Evolutionary conservation across 768 basidiomycete genomes (phyloP), one percentile per base, ranked within the genome.

Genomic region (Psilocybe azurescens): DNA sequence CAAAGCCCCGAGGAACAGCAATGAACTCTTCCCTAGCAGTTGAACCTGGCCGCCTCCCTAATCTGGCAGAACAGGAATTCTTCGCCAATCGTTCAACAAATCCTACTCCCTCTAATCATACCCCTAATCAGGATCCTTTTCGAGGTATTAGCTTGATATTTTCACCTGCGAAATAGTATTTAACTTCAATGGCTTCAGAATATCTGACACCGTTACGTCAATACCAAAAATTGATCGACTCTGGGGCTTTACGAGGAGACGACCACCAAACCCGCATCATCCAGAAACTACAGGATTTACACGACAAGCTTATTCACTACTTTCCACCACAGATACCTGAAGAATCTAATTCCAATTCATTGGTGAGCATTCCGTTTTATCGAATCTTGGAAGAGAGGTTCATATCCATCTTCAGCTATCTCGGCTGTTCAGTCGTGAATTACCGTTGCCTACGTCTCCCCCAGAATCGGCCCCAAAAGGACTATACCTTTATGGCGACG

Each of bases 401-500:
- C 61, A 66, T 57, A 51, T 56, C 67, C 50, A 60, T 67, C 58
- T 66, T 33, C 61, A 86, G 85, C 65, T 86, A 24, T 79, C 83
- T 62, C 82, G 83, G 57, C 65, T 85, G 41, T 82, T 85, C 63
- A 71, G 73, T 50, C 75, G 78, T 30, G 78, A 80, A 51, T 63
- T 73, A 29, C 69, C 74, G 14, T 58, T 73, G 28, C 79, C 81
- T 2, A 70, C 73, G 13, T 68, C 73, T 32, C 80, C 84, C 7
- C 86, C 86, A 0, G 78, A 80, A 30, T 74, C 81, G 52, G 84
- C 85, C 1, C 95, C 94, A 3, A 91, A 91, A 69, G 94, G 97
- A 9, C 82, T 99, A 32, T 99, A 99, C 77, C 89, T 99, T 18
- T 95, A 93, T 72, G 97, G 97, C 33, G 93, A 95, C 67, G 97